A percentile compares a stretch with the other conserved stretches of the same genome.
These are phyloP conservation scores for Daedaleopsis sinensis DNA, from an alignment of 768 basidiomycete species.

Conservation along the genomic window DNA sequence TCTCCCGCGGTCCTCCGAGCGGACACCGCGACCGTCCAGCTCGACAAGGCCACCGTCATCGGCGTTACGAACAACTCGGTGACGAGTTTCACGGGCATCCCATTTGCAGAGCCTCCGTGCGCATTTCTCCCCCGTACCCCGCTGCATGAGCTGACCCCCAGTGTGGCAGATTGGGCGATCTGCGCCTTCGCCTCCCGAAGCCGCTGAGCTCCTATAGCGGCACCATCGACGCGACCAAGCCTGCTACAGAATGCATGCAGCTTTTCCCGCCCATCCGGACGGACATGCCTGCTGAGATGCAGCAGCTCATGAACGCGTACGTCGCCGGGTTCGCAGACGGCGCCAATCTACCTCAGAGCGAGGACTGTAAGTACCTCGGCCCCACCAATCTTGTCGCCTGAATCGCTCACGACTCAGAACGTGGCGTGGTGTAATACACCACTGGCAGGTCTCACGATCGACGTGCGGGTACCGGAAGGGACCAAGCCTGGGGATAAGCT, in stretches of 20 bases:
- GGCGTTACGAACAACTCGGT: not conserved
- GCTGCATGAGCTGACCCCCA: not conserved
- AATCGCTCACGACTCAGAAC: too few relatives aligned
- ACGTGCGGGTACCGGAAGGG: constrained; percentile 40
- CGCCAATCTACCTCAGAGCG: not conserved
- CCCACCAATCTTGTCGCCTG: too few relatives aligned
- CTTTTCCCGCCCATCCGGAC: not conserved
- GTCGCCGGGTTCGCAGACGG: constrained; percentile 31
- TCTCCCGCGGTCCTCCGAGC: too few relatives aligned
- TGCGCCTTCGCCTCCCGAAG: constrained; percentile 6
- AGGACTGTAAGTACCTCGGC: constrained; percentile 9
- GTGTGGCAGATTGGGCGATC: constrained; percentile 21
- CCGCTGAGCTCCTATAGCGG: constrained; percentile 2
- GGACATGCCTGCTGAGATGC: constrained; percentile 37
- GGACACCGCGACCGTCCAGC: not conserved
- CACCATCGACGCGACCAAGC: not conserved
- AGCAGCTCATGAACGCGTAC: constrained; percentile 35
- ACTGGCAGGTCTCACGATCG: constrained; percentile 50
- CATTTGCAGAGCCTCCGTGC: constrained; percentile 10
- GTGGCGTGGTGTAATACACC: too few relatives aligned
- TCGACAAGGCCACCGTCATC: constrained; percentile 2
- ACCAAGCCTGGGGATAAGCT: constrained; percentile 40
- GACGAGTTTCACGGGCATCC: constrained; percentile 4
- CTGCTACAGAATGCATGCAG: constrained; percentile 12
- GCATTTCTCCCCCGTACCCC: not conserved